Evolutionary conservation across 768 basidiomycete species (phyloP).

Genomic region (Pholiota molesta): DNA sequence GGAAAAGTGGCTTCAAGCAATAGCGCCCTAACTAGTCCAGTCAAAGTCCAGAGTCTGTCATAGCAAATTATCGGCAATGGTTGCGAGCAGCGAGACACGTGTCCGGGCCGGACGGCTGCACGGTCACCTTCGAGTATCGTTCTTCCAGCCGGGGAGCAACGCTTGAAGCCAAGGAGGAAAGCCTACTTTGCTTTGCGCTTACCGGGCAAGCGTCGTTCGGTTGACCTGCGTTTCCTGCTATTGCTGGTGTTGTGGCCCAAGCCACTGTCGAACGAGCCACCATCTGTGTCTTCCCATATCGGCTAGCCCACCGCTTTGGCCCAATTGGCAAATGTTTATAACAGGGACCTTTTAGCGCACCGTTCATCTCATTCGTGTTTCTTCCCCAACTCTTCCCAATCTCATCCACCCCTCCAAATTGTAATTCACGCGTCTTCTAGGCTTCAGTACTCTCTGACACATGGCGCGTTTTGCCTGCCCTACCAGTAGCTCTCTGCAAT

Average conservation of each 20-base stretch:
- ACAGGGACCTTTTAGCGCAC: neutral
- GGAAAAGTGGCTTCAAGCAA: neutral
- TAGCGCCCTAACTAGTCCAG: neutral
- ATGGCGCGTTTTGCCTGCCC: slow-evolving; percentile 17
- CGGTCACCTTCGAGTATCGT: neutral
- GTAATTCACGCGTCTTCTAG: neutral
- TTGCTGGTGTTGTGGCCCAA: neutral
- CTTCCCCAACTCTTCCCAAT: neutral
- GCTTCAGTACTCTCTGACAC: neutral
- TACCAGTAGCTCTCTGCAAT: slow-evolving; percentile 1
- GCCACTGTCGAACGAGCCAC: neutral
- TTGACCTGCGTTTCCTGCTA: neutral
- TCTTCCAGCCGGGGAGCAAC: no score
- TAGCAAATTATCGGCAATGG: neutral
- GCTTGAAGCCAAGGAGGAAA: neutral
- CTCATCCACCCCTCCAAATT: neutral
- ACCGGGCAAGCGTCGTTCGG: neutral
- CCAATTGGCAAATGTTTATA: slow-evolving; percentile 16
- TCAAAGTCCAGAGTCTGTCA: neutral
- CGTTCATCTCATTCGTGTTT: neutral
- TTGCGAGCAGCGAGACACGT: neutral
- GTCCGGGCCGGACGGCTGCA: neutral
- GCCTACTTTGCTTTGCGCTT: neutral
- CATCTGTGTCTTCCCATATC: neutral
- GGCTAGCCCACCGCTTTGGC: slow-evolving; percentile 6